A percentile compares a stretch with the other conserved stretches of the same genome.
Conservation (phyloP, 805 yeast genomes). For the Zygosaccharomyces kombuchaensis region DNA sequence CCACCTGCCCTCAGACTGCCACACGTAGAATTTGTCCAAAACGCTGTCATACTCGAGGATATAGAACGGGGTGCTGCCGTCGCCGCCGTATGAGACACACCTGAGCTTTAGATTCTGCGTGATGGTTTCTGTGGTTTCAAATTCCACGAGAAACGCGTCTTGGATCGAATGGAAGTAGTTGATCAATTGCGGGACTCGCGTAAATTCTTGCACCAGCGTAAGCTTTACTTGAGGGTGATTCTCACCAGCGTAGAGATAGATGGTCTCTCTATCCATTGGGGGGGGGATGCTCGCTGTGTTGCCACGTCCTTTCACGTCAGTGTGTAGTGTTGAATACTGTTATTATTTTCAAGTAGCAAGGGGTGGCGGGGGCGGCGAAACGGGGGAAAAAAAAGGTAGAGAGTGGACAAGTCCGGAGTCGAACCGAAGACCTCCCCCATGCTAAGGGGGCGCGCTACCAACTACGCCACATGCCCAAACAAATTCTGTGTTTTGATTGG, state of each 20-base stretch:
- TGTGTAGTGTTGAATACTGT: background rate
- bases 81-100: conserved; percentile 18
- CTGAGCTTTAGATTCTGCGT: conserved; percentile 30
- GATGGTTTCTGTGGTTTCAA: conserved; percentile 25
- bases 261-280: conserved; percentile 15
- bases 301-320: background rate
- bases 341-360: background rate
- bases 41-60: conserved; percentile 28
- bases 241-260: conserved; percentile 28
- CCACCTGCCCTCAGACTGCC: conserved; percentile 31
- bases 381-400: conserved; percentile 6
- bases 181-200: conserved; percentile 11
- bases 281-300: background rate
- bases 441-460: conserved; percentile 81
- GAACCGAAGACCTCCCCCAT: conserved; percentile 79
- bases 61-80: conserved; percentile 21
- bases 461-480: conserved; percentile 75
- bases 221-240: conserved; percentile 25
- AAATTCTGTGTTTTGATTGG: background rate
- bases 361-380: background rate
- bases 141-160: conserved; percentile 26
- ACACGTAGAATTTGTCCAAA: conserved; percentile 20
- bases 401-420: conserved; percentile 72
- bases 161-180: conserved; percentile 25
- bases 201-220: conserved; percentile 21